These are phyloP conservation scores for Komagataella mondaviorum DNA, from an alignment of 805 yeast species.

Conservation along the genomic window DNA sequence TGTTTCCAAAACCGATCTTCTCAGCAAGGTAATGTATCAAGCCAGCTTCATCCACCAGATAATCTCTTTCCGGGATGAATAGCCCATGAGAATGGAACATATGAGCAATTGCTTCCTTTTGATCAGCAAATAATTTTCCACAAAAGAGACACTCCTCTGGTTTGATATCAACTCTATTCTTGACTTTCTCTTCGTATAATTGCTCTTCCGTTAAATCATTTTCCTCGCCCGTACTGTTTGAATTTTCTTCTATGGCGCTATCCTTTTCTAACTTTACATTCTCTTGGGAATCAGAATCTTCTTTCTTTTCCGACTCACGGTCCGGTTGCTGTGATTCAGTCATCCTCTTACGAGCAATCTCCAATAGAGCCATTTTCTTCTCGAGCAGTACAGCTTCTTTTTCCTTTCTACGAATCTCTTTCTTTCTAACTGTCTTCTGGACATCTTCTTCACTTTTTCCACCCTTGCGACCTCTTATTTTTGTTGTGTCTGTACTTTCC, in stretches of 20 bases:
- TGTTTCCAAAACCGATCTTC: slow-evolving; percentile 69
- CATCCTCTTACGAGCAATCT: slow-evolving; percentile 30
- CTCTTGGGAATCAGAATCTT: slow-evolving; percentile 6
- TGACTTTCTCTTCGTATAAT: slow-evolving; percentile 28
- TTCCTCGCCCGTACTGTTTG: background rate
- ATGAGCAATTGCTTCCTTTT: slow-evolving; percentile 43
- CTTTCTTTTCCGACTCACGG: slow-evolving; percentile 1
- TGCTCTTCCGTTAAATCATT: slow-evolving; percentile 24
- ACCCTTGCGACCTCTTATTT: slow-evolving; percentile 11
- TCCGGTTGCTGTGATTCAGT: slow-evolving; percentile 9
- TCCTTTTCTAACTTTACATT: slow-evolving; percentile 10
- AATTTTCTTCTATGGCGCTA: slow-evolving; percentile 6
- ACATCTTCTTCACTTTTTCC: slow-evolving; percentile 9
- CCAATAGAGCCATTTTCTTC: slow-evolving; percentile 33
- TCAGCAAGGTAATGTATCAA: slow-evolving; percentile 66
- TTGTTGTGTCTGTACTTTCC: slow-evolving; percentile 13
- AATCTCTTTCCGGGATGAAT: slow-evolving; percentile 73
- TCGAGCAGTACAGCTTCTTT: slow-evolving; percentile 31
- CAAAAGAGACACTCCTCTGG: slow-evolving; percentile 39
- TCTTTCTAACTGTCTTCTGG: slow-evolving; percentile 24
- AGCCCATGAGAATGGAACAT: slow-evolving; percentile 76
- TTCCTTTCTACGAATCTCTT: slow-evolving; percentile 34
- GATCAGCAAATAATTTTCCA: slow-evolving; percentile 18
- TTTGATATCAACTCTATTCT: slow-evolving; percentile 32
- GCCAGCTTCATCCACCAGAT: slow-evolving; percentile 56